phyloP scores from a whole-genome alignment of 192 early-diverging fungal species.

The Fimicolochytrium jonesii region DNA sequence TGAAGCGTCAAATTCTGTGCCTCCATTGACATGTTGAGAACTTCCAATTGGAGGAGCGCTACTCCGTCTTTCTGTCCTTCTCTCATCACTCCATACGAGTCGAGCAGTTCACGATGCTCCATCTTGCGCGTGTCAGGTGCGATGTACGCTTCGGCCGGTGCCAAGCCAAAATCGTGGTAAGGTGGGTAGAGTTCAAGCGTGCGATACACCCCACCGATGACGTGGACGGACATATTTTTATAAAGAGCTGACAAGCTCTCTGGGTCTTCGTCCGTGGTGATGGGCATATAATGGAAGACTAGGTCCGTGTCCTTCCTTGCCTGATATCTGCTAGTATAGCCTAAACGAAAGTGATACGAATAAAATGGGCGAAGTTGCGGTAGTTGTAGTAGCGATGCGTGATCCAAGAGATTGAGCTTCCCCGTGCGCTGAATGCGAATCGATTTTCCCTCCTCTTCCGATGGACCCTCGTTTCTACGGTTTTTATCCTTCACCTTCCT shows the following conservation, averaged over 20 bases:
- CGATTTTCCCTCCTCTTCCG: constrained; percentile 27
- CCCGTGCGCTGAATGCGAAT: constrained; percentile 18
- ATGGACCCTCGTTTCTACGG: constrained; percentile 17
- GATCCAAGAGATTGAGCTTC: constrained; percentile 6
- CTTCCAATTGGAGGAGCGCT: constrained; percentile 27
- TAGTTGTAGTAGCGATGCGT: constrained; percentile 16
- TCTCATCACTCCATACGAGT: constrained; percentile 28
- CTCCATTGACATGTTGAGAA: constrained; percentile 54
- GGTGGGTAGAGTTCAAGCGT: constrained; percentile 50
- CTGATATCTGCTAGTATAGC: constrained; percentile 46
- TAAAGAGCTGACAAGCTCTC: constrained; percentile 8
- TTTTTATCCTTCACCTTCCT: constrained; percentile 14
- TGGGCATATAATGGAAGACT: constrained; percentile 47
- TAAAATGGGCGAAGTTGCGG: constrained; percentile 51
- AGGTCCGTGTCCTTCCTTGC: constrained; percentile 40
- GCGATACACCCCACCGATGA: constrained; percentile 42
- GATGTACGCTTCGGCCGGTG: constrained; percentile 39
- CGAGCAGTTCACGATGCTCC: neutral
- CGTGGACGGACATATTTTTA: constrained; percentile 35
- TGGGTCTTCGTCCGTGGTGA: constrained; percentile 45
- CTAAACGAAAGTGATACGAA: constrained; percentile 52
- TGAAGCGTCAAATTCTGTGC: constrained; percentile 51
- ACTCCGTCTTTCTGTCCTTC: constrained; percentile 16
- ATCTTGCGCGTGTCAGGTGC: constrained; percentile 21
- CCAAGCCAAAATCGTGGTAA: constrained; percentile 49